Base-by-base conservation (phyloP, 148 eudicot genomes). In the Oxyria digyna region DNA sequence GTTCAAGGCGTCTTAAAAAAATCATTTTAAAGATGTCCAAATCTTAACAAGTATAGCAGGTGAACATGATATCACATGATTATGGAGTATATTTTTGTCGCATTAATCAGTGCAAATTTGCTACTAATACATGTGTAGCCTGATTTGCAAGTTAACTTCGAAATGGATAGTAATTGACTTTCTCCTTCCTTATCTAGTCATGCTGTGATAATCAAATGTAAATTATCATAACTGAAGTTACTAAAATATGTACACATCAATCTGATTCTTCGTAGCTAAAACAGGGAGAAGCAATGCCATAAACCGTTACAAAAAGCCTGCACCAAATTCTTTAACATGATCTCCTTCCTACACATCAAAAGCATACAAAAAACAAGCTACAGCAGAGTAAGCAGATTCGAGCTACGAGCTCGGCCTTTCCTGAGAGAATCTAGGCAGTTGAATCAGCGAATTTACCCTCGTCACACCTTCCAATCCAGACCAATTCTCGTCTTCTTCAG, bases 391-490 rank as follows among this genome's bases (percentile, higher is more conserved):
- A 17, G 62, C 62, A 23, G 38, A 59, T 27, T 59, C 20, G 9
- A 59, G 20, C 20, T 42, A 73, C 9, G 76, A 55, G 42, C 75
- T 78, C 15, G 81, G 89, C 72, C 72, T 80, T 73, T 88, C 98
- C 62, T 83, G 85, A 0, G 97, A 88, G 68, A 88, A 94, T 81
- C 97, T 88, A 43, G 98, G 97, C 67, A 94, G 97, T 64, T 94
- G 98, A 79, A 94, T 95, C 23, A 94, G 83, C 4, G 97, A 94
- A 76, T 94, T 90, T 35, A 94, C 98, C 13, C 96, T 81, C 29
- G 98, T 90, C 17, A 90, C 91, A 4, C 98, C 98, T 79, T 94
- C 97, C 82, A 94, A 82, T 59, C 97, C 96, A 0, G 91, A 87
- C 98, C 98, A 94, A 55, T 83, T 80, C 82, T 89, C 85, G 67